These are phyloP conservation scores for Iris macrosiphon DNA, from an alignment of 106 monocot genomes.

Conservation along the genomic window DNA sequence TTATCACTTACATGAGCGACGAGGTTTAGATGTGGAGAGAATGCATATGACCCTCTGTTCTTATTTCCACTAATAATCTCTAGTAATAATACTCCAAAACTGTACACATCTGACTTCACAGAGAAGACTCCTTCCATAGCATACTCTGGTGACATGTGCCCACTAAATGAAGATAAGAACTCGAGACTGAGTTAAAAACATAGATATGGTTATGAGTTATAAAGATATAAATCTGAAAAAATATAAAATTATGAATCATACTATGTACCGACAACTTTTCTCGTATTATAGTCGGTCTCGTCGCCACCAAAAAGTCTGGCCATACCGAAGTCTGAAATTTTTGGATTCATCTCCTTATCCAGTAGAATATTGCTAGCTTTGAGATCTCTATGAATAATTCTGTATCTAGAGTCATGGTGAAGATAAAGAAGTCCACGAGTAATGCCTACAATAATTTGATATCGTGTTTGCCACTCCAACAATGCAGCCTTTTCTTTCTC, in stretches of 20 bases:
- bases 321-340: constrained; percentile 45
- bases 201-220: neutral
- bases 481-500: neutral
- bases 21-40: neutral
- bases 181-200: neutral
- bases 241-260: constrained; percentile 10
- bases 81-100: constrained; percentile 21
- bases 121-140: constrained; percentile 18
- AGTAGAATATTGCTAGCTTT: constrained; percentile 41
- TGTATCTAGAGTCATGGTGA: constrained; percentile 28
- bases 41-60: constrained; percentile 9
- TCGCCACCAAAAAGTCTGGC: constrained; percentile 33
- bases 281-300: constrained; percentile 14
- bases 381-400: constrained; percentile 39
- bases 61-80: constrained; percentile 22
- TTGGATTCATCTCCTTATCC: constrained; percentile 32
- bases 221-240: neutral
- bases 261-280: constrained; percentile 36
- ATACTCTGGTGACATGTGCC: constrained; percentile 36
- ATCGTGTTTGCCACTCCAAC: constrained; percentile 17
- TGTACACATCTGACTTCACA: constrained; percentile 24
- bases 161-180: constrained; percentile 1
- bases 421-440: constrained; percentile 37
- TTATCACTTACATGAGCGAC: constrained; percentile 17
- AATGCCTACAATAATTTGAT: constrained; percentile 23